Evolutionary conservation across 192 early-diverging fungal genomes (phyloP).

Genomic region (Backusella morwellensis): DNA sequence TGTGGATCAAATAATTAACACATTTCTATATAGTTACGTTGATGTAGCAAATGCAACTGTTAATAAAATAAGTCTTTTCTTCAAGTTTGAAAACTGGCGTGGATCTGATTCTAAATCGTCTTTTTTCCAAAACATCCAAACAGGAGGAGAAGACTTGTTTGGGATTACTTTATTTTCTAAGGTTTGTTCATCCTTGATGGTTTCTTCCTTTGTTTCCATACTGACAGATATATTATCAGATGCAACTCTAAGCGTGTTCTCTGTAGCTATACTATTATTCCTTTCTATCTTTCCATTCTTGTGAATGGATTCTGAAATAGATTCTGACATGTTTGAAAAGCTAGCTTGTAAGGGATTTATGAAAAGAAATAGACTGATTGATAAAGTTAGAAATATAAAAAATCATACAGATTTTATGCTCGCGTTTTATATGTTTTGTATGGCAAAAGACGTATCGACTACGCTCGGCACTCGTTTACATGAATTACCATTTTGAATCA

Average conservation of each 20-base stretch:
- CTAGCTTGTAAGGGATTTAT: neutral
- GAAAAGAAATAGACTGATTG: neutral
- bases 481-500: neutral
- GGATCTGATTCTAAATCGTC: slow-evolving; percentile 8
- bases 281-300: neutral
- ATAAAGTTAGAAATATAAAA: neutral
- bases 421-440: neutral
- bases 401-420: neutral
- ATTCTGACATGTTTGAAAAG: neutral
- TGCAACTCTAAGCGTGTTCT: neutral
- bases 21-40: neutral
- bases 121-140: neutral
- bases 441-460: neutral
- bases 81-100: neutral
- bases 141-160: neutral
- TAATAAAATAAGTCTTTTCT: slow-evolving; percentile 9
- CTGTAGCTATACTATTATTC: neutral
- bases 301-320: neutral
- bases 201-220: neutral
- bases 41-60: slow-evolving; percentile 1
- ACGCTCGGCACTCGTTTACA: neutral
- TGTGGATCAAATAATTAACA: neutral
- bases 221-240: neutral
- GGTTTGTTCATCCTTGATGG: neutral
- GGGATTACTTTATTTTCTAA: neutral